Evolutionary conservation across 2,329 filamentous ascomycete species (phyloP).

Genomic region (Cadophora sp.): DNA sequence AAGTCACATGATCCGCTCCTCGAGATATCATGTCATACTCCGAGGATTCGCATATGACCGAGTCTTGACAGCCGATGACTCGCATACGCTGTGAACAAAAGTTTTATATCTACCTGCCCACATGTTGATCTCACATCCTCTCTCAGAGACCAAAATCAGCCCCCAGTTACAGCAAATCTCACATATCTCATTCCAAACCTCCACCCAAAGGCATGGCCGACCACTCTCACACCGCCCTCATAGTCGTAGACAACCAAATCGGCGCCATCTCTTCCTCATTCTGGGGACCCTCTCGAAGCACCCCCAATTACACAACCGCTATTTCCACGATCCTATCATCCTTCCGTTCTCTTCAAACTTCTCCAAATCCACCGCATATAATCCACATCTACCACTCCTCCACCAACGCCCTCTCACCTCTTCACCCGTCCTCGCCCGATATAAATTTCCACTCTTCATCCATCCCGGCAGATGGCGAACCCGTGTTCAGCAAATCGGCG

Average conservation of each 20-base stretch:
- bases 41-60: background rate
- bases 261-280: slow-evolving; percentile 9
- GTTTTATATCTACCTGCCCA: too few relatives aligned
- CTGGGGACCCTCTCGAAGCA: slow-evolving; percentile 17
- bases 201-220: too few relatives aligned
- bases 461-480: background rate
- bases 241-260: slow-evolving; percentile 21
- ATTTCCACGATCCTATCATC: background rate
- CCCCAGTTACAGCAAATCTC: too few relatives aligned
- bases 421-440: background rate
- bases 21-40: background rate
- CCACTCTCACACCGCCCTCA: slow-evolving; percentile 18
- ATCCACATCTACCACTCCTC: slow-evolving; percentile 18
- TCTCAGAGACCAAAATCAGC: too few relatives aligned
- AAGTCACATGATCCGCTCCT: background rate
- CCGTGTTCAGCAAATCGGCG: slow-evolving; percentile 15
- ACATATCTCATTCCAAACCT: too few relatives aligned
- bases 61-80: background rate
- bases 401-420: slow-evolving; percentile 10
- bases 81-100: too few relatives aligned
- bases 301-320: slow-evolving; percentile 10
- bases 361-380: background rate
- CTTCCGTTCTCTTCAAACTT: slow-evolving; percentile 11
- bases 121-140: too few relatives aligned
- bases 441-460: slow-evolving; percentile 6